Evolutionary conservation across 169 alveolate genomes (phyloP).

Genomic region (Cryptosporidium ubiquitum): DNA sequence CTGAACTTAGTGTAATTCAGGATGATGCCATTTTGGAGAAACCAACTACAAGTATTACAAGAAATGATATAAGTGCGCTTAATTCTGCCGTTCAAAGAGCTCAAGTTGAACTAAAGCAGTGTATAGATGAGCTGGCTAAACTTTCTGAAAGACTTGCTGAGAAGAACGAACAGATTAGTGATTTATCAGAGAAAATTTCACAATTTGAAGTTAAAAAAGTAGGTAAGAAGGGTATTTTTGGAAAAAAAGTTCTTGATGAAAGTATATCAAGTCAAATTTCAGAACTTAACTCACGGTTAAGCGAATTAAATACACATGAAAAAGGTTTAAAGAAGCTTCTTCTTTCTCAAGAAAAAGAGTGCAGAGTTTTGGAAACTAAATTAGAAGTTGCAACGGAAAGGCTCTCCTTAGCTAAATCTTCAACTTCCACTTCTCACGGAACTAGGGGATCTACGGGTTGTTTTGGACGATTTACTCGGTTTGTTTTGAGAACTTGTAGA

Average conservation of each 20-base stretch:
- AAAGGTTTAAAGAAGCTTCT: background rate
- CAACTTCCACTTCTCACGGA: background rate
- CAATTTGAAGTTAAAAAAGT: background rate
- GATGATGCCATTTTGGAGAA: background rate
- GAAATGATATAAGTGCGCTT: background rate
- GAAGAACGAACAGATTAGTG: background rate
- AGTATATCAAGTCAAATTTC: background rate
- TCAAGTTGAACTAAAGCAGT: background rate
- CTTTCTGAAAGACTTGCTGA: background rate
- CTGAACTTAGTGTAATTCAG: background rate
- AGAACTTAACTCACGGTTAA: background rate
- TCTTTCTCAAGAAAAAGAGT: background rate
- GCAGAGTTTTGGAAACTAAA: background rate
- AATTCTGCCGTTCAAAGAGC: background rate
- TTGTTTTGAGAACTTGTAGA: background rate
- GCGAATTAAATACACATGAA: background rate
- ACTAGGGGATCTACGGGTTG: background rate
- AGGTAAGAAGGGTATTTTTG: background rate
- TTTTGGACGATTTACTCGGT: background rate
- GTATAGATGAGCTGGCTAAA: background rate
- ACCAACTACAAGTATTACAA: background rate
- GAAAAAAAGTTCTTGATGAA: background rate
- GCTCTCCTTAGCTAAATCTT: background rate
- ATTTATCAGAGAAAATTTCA: background rate
- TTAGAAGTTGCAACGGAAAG: background rate